Conservation (phyloP, 1,139 yeast species). For the Entelexis paramagnoliae region DNA sequence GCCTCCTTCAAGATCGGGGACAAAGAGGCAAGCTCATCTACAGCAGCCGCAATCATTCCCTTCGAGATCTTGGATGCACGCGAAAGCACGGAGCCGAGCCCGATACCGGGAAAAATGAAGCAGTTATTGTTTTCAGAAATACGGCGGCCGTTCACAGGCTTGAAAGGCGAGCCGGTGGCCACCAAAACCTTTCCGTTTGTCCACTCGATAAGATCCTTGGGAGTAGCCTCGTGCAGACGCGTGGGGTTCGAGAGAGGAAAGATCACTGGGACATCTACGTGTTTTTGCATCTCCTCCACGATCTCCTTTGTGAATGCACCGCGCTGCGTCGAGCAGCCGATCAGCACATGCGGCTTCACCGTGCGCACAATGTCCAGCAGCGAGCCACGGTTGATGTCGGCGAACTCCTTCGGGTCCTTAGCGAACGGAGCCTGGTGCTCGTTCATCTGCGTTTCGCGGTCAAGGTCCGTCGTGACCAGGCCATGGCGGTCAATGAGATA, state of each 20-base stretch:
- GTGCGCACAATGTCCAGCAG: slow-evolving; percentile 58
- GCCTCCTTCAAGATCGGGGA: slow-evolving; percentile 69
- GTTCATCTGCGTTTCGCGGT: slow-evolving; percentile 37
- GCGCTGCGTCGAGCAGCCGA: slow-evolving; percentile 92
- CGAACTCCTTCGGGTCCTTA: slow-evolving; percentile 44
- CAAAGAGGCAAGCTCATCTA: slow-evolving; percentile 71
- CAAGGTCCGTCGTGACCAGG: slow-evolving; percentile 50
- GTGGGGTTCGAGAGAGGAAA: slow-evolving; percentile 97
- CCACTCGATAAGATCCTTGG: slow-evolving; percentile 83
- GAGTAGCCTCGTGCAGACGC: slow-evolving; percentile 85
- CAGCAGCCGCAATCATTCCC: slow-evolving; percentile 91
- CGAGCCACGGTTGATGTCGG: slow-evolving; percentile 47
- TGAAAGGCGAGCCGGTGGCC: slow-evolving; percentile 97
- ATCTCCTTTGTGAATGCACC: slow-evolving; percentile 87
- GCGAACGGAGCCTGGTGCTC: slow-evolving; percentile 63
- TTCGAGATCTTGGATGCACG: slow-evolving; percentile 74
- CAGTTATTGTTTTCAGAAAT: slow-evolving; percentile 94
- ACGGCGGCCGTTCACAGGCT: slow-evolving; percentile 70
- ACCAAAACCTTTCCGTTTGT: slow-evolving; percentile 82
- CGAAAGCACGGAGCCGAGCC: slow-evolving; percentile 83
- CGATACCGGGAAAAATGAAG: slow-evolving; percentile 96
- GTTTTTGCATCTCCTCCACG: slow-evolving; percentile 78
- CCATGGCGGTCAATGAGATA: slow-evolving; percentile 82
- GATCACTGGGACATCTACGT: slow-evolving; percentile 78
- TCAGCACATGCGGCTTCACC: slow-evolving; percentile 79